These are phyloP conservation scores for Aspergillus texensis DNA, from an alignment of 2,329 filamentous ascomycete species.

Conservation along the genomic window DNA sequence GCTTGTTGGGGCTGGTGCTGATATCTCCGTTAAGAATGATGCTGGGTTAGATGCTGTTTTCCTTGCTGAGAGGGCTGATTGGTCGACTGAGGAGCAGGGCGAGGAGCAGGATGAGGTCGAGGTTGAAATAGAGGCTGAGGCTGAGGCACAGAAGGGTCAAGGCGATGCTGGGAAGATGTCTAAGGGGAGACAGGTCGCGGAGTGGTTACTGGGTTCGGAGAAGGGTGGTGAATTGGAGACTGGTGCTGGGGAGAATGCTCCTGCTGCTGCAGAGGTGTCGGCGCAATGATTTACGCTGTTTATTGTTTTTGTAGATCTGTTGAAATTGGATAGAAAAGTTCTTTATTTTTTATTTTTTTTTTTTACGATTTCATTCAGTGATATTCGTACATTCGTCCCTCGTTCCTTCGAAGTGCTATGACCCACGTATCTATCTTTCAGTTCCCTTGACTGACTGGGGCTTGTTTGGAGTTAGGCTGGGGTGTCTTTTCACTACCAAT, in stretches of 20 bases:
- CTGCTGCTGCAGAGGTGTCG: background rate
- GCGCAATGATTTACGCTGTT: constrained; percentile 8
- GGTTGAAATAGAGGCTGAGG: constrained; percentile 13
- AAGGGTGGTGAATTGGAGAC: constrained; percentile 38
- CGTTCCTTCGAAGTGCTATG: background rate
- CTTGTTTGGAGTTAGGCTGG: constrained; percentile 22
- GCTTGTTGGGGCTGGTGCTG: constrained; percentile 75
- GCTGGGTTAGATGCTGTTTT: constrained; percentile 81
- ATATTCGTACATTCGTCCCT: constrained; percentile 14
- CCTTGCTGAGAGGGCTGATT: constrained; percentile 70
- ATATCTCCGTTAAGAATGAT: constrained; percentile 76
- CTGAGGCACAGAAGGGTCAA: constrained; percentile 18
- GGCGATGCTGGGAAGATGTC: constrained; percentile 28
- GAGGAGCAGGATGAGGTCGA: constrained; percentile 20
- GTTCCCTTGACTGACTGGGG: background rate
- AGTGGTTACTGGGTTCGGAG: constrained; percentile 45
- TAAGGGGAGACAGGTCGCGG: constrained; percentile 44
- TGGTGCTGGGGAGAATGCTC: constrained; percentile 27
- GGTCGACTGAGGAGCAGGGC: constrained; percentile 56
- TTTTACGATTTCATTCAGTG: background rate
- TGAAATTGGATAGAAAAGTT: constrained; percentile 9
- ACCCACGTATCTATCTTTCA: constrained; percentile 15
- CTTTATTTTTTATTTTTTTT: background rate
- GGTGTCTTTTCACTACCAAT: constrained; percentile 34
- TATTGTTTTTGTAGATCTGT: background rate